Conservation (phyloP, 306 rosid genomes). For the Echinosophora koreensis region DNA sequence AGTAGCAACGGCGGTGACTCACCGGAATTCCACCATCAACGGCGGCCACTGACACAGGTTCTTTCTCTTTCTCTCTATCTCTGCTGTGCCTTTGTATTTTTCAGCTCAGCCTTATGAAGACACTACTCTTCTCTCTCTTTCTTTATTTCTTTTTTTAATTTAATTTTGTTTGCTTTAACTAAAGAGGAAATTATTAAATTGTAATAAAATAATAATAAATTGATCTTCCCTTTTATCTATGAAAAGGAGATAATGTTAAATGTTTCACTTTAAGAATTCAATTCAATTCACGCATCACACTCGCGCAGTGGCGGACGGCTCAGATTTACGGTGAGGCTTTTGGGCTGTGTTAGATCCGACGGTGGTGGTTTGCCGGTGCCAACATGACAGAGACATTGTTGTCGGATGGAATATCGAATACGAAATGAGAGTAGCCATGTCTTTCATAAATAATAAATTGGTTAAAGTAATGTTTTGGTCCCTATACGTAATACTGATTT, state of each 20-base stretch:
- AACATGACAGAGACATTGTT: slow-evolving; percentile 59
- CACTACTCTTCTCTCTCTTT: slow-evolving; percentile 9
- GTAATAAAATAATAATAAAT: too few relatives aligned
- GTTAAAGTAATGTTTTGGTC: too few relatives aligned
- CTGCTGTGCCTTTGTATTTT: neutral
- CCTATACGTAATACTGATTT: too few relatives aligned
- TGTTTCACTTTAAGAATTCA: slow-evolving; percentile 40
- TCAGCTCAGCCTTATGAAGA: slow-evolving; percentile 10
- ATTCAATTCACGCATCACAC: slow-evolving; percentile 28
- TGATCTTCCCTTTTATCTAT: neutral
- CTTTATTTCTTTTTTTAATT: slow-evolving; percentile 17
- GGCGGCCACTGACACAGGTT: neutral
- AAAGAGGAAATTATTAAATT: too few relatives aligned
- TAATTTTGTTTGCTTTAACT: neutral
- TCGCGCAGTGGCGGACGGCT: slow-evolving; percentile 19
- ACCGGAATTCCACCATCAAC: slow-evolving; percentile 41
- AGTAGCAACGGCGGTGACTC: slow-evolving; percentile 20
- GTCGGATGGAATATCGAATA: slow-evolving; percentile 48
- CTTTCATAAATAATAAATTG: too few relatives aligned
- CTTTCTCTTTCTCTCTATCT: slow-evolving; percentile 3
- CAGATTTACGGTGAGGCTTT: slow-evolving; percentile 16
- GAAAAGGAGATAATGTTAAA: slow-evolving; percentile 29
- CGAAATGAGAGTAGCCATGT: slow-evolving; percentile 49
- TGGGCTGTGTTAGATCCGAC: slow-evolving; percentile 45
- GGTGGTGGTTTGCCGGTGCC: slow-evolving; percentile 47